phyloP scores from a whole-genome alignment of 2,329 filamentous ascomycete genomes.

The Cercospora sp. region DNA sequence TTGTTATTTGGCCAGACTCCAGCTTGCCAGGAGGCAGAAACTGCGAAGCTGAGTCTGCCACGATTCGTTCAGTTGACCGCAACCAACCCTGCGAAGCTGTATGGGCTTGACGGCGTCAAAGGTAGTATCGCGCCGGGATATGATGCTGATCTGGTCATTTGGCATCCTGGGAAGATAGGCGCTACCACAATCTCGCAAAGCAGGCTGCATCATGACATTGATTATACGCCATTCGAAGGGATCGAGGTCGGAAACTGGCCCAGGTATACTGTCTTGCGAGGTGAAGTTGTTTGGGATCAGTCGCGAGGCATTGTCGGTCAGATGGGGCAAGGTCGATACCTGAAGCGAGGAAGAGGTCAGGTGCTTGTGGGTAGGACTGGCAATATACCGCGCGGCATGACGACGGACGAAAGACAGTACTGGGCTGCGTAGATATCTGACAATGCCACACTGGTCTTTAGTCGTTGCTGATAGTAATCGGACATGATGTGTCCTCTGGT shows the following conservation, averaged over 20 bases:
- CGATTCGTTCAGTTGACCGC: slow-evolving; percentile 49
- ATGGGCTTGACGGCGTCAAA: slow-evolving; percentile 45
- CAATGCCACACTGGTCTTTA: neutral
- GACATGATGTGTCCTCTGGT: too few relatives aligned
- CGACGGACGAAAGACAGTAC: slow-evolving; percentile 35
- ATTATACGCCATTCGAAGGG: slow-evolving; percentile 65
- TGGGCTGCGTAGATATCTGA: slow-evolving; percentile 23
- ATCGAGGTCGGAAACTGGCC: slow-evolving; percentile 61
- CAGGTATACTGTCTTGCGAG: slow-evolving; percentile 60
- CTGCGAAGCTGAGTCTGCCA: slow-evolving; percentile 38
- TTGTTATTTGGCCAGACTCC: slow-evolving; percentile 43
- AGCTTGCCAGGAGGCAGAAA: slow-evolving; percentile 31
- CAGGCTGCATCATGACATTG: slow-evolving; percentile 61
- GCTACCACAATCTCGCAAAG: slow-evolving; percentile 40
- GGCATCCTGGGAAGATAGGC: slow-evolving; percentile 41
- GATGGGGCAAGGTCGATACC: slow-evolving; percentile 39
- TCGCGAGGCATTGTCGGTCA: slow-evolving; percentile 50
- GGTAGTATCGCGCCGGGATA: slow-evolving; percentile 46
- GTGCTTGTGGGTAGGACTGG: slow-evolving; percentile 36
- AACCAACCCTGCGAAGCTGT: slow-evolving; percentile 49
- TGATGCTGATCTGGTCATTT: slow-evolving; percentile 49
- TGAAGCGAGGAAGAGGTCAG: slow-evolving; percentile 42
- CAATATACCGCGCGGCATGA: slow-evolving; percentile 36
- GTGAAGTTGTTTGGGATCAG: slow-evolving; percentile 60
- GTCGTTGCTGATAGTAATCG: neutral